phyloP scores from a whole-genome alignment of 2,329 filamentous ascomycete genomes.

The Curvularia sp. region DNA sequence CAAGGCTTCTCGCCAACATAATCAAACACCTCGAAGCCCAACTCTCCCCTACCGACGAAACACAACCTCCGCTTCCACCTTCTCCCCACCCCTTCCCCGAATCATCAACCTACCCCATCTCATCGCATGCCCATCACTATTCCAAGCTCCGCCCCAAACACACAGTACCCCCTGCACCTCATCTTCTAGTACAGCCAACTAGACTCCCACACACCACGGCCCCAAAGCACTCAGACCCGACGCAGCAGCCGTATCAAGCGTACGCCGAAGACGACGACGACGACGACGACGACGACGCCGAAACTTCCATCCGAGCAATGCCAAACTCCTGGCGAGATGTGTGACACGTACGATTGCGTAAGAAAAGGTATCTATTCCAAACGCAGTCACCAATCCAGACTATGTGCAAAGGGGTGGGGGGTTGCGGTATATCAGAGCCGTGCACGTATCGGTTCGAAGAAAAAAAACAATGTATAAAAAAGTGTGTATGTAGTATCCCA shows the following conservation, averaged over 20 bases:
- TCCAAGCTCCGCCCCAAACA: neutral
- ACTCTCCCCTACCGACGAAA: neutral
- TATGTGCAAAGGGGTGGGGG: too few species aligned
- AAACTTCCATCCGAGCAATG: neutral
- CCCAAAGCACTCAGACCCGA: neutral
- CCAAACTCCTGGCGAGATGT: conserved; percentile 4
- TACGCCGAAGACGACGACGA: conserved; percentile 6
- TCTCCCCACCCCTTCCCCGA: neutral
- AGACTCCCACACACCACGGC: neutral
- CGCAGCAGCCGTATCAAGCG: neutral
- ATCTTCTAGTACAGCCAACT: neutral
- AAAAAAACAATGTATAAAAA: too few species aligned
- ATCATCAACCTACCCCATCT: neutral
- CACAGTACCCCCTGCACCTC: neutral
- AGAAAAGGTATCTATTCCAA: too few species aligned
- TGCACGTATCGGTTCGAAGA: too few species aligned
- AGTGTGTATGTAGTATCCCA: too few species aligned
- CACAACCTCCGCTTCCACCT: neutral
- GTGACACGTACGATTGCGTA: neutral
- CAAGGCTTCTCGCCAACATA: neutral
- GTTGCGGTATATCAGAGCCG: too few species aligned
- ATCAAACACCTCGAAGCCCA: neutral
- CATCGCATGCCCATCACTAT: too few species aligned
- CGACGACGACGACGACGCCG: neutral
- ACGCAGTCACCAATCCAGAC: too few species aligned